phyloP scores from a whole-genome alignment of 2,329 filamentous ascomycete genomes.

The Pseudomassariella vexata region DNA sequence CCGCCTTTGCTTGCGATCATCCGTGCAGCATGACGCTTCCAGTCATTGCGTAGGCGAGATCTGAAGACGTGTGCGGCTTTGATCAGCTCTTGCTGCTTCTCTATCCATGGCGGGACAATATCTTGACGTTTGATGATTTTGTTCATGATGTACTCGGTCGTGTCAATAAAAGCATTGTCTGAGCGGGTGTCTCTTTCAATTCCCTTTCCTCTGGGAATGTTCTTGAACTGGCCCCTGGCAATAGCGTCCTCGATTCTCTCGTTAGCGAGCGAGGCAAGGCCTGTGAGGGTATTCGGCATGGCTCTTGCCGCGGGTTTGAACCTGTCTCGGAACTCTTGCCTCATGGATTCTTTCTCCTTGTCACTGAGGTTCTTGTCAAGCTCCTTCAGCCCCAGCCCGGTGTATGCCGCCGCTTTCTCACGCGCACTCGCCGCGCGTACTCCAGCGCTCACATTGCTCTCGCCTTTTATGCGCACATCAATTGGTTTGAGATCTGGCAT shows the following conservation, averaged over 20 bases:
- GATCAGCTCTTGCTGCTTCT: conserved; percentile 89
- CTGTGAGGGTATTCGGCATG: conserved; percentile 71
- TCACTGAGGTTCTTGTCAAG: conserved; percentile 55
- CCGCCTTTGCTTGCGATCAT: conserved; percentile 76
- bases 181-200: conserved; percentile 78
- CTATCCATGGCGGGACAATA: conserved; percentile 95
- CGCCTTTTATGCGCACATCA: conserved; percentile 43
- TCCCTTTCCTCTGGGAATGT: conserved; percentile 73
- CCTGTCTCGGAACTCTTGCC: conserved; percentile 71
- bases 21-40: conserved; percentile 75
- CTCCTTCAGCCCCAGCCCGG: conserved; percentile 39
- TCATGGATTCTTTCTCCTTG: conserved; percentile 65
- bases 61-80: conserved; percentile 67
- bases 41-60: conserved; percentile 68
- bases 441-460: conserved; percentile 33
- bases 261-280: conserved; percentile 78
- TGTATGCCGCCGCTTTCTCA: conserved; percentile 51
- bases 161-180: conserved; percentile 86
- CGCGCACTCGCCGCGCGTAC: conserved; percentile 47
- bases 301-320: conserved; percentile 68
- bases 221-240: conserved; percentile 78
- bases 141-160: conserved; percentile 97
- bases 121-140: conserved; percentile 97
- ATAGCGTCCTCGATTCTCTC: conserved; percentile 90
- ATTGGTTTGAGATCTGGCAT: conserved; percentile 39